phyloP scores from a whole-genome alignment of 192 early-diverging fungal species.

The Backusella tarrabulga region DNA sequence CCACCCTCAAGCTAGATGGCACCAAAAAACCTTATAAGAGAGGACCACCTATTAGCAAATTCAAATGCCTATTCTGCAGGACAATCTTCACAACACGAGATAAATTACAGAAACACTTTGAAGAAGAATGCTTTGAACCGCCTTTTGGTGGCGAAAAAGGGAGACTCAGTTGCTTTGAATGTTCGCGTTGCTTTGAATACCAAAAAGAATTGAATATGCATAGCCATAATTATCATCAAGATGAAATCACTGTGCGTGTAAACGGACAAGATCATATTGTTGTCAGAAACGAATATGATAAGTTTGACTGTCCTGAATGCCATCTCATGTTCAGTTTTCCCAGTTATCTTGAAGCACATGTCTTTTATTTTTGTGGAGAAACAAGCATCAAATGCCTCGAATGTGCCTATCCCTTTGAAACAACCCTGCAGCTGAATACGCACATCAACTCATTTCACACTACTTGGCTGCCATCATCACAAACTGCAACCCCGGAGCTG shows the following conservation, averaged over 20 bases:
- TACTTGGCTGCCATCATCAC: background rate
- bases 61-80: background rate
- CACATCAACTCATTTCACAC: background rate
- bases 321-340: background rate
- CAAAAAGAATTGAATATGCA: background rate
- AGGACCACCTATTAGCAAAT: background rate
- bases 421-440: background rate
- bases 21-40: background rate
- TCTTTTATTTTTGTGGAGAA: background rate
- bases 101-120: background rate
- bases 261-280: background rate
- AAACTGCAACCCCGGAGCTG: background rate
- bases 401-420: background rate
- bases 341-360: background rate
- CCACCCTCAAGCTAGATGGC: too few relatives aligned
- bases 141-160: background rate
- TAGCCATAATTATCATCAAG: background rate
- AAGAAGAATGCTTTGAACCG: background rate
- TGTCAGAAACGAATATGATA: background rate
- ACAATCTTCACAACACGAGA: background rate
- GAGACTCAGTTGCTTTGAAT: background rate
- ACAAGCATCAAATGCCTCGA: background rate
- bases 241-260: background rate
- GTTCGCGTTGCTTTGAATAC: background rate
- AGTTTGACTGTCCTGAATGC: background rate